These are phyloP conservation scores for Cucumis melo DNA, from an alignment of 306 rosid species.

Conservation along the genomic window DNA sequence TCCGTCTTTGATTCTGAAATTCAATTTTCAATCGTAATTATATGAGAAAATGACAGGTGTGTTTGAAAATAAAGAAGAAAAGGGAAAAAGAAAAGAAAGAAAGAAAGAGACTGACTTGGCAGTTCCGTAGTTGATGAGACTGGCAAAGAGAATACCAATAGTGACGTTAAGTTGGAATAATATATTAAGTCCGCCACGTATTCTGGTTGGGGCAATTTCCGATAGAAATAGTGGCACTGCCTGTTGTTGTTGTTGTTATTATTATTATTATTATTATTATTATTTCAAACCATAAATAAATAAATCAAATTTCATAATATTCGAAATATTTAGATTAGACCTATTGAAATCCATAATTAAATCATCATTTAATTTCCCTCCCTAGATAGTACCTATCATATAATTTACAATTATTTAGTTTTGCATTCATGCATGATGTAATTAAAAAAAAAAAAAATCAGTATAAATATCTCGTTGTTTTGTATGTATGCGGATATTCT, in stretches of 20 bases:
- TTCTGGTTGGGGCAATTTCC: conserved; percentile 58
- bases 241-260: too few species aligned
- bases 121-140: conserved; percentile 33
- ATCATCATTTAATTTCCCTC: neutral
- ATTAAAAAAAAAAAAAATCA: too few species aligned
- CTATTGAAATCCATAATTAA: neutral
- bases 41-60: neutral
- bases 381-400: neutral
- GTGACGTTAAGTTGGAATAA: conserved; percentile 52
- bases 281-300: neutral
- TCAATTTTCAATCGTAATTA: neutral
- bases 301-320: neutral
- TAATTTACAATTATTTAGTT: neutral
- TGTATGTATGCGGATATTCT: neutral
- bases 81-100: neutral
- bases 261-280: too few species aligned
- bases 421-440: neutral
- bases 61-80: neutral
- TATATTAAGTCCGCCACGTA: conserved; percentile 59
- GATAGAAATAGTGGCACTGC: conserved; percentile 59
- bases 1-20: conserved; percentile 52
- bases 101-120: conserved; percentile 19
- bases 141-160: conserved; percentile 51
- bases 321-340: too few species aligned
- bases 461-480: neutral